These are phyloP conservation scores for Coniochaeta sp. DNA, from an alignment of 2,329 filamentous ascomycete genomes.

Conservation along the genomic window DNA sequence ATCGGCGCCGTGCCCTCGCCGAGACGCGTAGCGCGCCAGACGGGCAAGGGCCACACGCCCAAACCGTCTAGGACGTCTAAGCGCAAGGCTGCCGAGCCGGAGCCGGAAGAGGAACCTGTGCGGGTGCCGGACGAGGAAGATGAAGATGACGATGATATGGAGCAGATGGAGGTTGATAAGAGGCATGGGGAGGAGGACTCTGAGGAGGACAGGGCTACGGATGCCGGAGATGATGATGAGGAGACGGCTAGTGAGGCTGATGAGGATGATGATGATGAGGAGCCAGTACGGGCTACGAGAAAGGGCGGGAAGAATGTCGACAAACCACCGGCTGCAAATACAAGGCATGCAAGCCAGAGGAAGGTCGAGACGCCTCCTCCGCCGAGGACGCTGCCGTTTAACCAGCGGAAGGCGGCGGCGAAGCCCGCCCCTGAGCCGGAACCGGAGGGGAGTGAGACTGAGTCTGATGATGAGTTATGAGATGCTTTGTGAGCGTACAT, in stretches of 20 bases:
- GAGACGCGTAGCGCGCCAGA: slow-evolving; percentile 13
- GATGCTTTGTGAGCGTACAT: too few relatives aligned
- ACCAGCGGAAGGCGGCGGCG: slow-evolving; percentile 1
- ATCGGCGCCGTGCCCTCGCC: slow-evolving; percentile 14
- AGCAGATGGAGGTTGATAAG: slow-evolving; percentile 44
- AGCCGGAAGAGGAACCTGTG: slow-evolving; percentile 11
- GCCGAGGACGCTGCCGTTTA: slow-evolving; percentile 35
- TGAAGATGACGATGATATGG: slow-evolving; percentile 38
- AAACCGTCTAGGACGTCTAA: slow-evolving; percentile 37
- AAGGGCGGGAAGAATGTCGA: background rate
- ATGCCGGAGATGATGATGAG: slow-evolving; percentile 25
- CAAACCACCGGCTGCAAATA: slow-evolving; percentile 1
- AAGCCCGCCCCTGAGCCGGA: slow-evolving; percentile 19
- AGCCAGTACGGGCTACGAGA: slow-evolving; percentile 8
- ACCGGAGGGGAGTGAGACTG: slow-evolving; percentile 36
- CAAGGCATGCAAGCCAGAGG: background rate
- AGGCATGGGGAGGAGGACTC: slow-evolving; percentile 17
- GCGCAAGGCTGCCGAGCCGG: slow-evolving; percentile 37
- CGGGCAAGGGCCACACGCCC: background rate
- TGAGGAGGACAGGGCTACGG: slow-evolving; percentile 28
- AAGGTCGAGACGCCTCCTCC: background rate
- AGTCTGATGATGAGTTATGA: slow-evolving; percentile 51
- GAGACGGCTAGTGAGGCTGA: slow-evolving; percentile 37
- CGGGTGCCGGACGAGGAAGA: slow-evolving; percentile 22
- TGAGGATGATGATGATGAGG: slow-evolving; percentile 26